phyloP scores from a whole-genome alignment of 1,284 basidiomycete species.

The Pyrrhoderma lamaoense region DNA sequence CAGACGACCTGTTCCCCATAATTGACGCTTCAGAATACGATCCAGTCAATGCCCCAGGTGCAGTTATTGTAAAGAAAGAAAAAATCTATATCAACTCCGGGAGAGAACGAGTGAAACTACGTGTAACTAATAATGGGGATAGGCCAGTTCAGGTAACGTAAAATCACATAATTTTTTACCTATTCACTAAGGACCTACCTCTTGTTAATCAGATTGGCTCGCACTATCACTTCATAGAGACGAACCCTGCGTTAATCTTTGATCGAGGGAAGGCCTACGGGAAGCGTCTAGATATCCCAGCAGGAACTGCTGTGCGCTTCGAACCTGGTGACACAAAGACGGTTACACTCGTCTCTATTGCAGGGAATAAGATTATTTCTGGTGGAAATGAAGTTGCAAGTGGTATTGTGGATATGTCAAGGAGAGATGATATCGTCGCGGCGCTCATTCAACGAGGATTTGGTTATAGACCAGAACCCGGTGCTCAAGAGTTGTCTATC shows the following conservation, averaged over 20 bases:
- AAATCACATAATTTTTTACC: neutral
- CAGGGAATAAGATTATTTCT: slow-evolving; percentile 62
- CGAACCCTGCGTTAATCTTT: slow-evolving; percentile 77
- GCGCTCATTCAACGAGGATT: slow-evolving; percentile 49
- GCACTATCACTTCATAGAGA: slow-evolving; percentile 92
- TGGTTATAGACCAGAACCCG: slow-evolving; percentile 54
- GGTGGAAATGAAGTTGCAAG: slow-evolving; percentile 79
- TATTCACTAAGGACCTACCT: too few species aligned
- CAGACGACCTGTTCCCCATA: slow-evolving; percentile 55
- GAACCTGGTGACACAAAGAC: slow-evolving; percentile 90
- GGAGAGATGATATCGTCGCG: slow-evolving; percentile 41
- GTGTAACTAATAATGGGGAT: slow-evolving; percentile 90
- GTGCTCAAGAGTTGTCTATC: slow-evolving; percentile 37
- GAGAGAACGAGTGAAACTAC: slow-evolving; percentile 61
- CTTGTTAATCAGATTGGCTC: slow-evolving; percentile 64
- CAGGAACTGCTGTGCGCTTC: slow-evolving; percentile 94
- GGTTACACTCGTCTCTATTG: slow-evolving; percentile 77
- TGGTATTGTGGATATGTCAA: slow-evolving; percentile 40
- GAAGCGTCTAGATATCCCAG: slow-evolving; percentile 84
- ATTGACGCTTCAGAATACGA: slow-evolving; percentile 42
- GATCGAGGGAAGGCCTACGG: slow-evolving; percentile 79
- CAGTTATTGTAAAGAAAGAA: slow-evolving; percentile 61
- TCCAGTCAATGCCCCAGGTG: slow-evolving; percentile 60
- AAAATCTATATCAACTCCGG: slow-evolving; percentile 72
- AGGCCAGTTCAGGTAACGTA: slow-evolving; percentile 70